These are phyloP conservation scores for Helotiales sp. DNA, from an alignment of 2,329 filamentous ascomycete genomes.

Conservation along the genomic window DNA sequence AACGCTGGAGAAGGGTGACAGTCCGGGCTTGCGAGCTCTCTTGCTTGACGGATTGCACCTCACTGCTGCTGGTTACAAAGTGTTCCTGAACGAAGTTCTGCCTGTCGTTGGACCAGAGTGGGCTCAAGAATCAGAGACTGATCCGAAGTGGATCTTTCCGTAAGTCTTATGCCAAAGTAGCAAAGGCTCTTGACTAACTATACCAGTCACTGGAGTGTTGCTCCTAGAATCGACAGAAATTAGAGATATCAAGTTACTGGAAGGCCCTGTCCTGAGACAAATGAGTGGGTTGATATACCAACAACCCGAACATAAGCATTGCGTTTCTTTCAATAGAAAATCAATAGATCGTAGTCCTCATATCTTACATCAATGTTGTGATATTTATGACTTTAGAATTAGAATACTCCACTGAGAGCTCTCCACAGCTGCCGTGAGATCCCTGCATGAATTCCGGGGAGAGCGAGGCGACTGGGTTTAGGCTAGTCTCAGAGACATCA, in stretches of 20 bases:
- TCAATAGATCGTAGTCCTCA: background rate
- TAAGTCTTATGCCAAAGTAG: slow-evolving; percentile 16
- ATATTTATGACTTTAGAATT: background rate
- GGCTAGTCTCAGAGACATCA: slow-evolving; percentile 6
- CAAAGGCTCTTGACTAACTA: background rate
- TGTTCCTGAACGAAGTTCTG: slow-evolving; percentile 37
- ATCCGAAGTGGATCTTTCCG: slow-evolving; percentile 39
- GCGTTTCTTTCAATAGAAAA: background rate
- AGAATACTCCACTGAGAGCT: too few species aligned
- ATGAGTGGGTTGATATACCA: background rate
- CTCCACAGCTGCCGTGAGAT: background rate
- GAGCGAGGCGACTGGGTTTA: background rate
- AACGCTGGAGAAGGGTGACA: slow-evolving; percentile 29
- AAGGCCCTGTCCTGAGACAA: background rate
- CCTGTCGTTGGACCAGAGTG: slow-evolving; percentile 34
- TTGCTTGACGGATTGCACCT: slow-evolving; percentile 42
- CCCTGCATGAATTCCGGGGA: slow-evolving; percentile 9
- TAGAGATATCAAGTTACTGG: background rate
- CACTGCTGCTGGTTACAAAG: slow-evolving; percentile 39
- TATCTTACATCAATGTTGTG: background rate
- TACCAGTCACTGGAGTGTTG: slow-evolving; percentile 31
- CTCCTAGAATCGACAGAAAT: slow-evolving; percentile 24
- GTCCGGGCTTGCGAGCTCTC: slow-evolving; percentile 28
- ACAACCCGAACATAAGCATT: background rate
- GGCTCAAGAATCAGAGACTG: slow-evolving; percentile 29